Conservation (phyloP, 768 basidiomycete genomes). For the Kwoniella dejecticola region DNA sequence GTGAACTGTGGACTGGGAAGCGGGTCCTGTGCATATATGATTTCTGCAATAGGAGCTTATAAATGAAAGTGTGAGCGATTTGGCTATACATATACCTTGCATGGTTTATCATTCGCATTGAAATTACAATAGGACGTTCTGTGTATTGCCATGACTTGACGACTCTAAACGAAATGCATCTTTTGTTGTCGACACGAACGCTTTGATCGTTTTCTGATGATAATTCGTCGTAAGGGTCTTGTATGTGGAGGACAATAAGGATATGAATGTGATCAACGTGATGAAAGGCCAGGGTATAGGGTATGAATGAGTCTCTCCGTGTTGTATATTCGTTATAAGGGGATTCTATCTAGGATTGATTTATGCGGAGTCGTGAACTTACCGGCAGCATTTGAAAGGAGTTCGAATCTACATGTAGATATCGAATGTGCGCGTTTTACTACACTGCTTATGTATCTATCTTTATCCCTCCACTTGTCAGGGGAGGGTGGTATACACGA, state of each 20-base stretch:
- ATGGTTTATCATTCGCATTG: neutral
- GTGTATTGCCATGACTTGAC: neutral
- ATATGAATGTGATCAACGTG: no score
- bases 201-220: neutral
- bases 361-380: no score
- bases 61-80: neutral
- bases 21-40: no score
- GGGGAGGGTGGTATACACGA: no score
- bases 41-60: no score
- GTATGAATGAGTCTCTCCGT: neutral
- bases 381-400: no score
- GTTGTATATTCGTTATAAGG: neutral
- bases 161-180: conserved; percentile 3
- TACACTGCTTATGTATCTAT: neutral
- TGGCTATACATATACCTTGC: neutral
- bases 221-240: neutral
- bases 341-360: no score
- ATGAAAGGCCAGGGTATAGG: neutral
- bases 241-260: conserved; percentile 9
- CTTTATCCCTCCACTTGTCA: no score
- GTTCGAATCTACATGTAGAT: no score
- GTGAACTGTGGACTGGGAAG: no score
- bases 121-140: neutral
- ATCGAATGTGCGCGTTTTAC: no score
- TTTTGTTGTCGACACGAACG: no score